Evolutionary conservation across 768 basidiomycete species (phyloP).

Genomic region (Naganishia randhawae): DNA sequence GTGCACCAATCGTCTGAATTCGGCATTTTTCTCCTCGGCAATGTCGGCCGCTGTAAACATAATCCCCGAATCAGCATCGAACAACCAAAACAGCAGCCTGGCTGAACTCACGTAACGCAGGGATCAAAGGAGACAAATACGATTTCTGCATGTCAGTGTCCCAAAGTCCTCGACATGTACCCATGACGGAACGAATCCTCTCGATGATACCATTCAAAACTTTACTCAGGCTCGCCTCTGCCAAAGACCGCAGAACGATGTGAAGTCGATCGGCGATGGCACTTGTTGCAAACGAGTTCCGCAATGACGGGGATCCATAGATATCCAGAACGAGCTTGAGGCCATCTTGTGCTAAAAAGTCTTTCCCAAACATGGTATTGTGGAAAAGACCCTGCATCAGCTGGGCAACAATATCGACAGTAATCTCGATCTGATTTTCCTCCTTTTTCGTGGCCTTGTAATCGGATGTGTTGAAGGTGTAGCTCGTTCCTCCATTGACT

Average conservation of each 20-base stretch:
- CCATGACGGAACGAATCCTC: conserved; percentile 55
- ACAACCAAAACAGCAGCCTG: neutral
- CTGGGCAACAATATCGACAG: conserved; percentile 52
- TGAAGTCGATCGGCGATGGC: conserved; percentile 81
- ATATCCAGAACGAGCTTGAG: conserved; percentile 36
- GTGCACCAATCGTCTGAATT: conserved; percentile 69
- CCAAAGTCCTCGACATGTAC: conserved; percentile 8
- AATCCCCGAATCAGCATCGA: neutral
- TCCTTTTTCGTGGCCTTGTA: conserved; percentile 31
- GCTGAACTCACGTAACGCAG: conserved; percentile 1
- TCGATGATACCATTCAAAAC: conserved; percentile 56
- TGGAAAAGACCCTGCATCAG: conserved; percentile 94
- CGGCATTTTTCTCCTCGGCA: conserved; percentile 57
- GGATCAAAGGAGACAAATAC: conserved; percentile 8
- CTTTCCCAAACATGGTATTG: conserved; percentile 80
- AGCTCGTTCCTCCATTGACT: conserved; percentile 6
- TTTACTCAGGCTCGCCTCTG: conserved; percentile 57
- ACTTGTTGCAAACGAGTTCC: conserved; percentile 81
- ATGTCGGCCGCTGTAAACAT: conserved; percentile 45
- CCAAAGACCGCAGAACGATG: conserved; percentile 81
- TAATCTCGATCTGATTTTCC: conserved; percentile 20
- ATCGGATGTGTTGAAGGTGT: conserved; percentile 13
- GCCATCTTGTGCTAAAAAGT: conserved; percentile 61
- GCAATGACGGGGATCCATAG: conserved; percentile 70
- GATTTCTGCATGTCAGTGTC: conserved; percentile 17